phyloP scores from a whole-genome alignment of 2,329 filamentous ascomycete species.

The Colletotrichum scovillei region DNA sequence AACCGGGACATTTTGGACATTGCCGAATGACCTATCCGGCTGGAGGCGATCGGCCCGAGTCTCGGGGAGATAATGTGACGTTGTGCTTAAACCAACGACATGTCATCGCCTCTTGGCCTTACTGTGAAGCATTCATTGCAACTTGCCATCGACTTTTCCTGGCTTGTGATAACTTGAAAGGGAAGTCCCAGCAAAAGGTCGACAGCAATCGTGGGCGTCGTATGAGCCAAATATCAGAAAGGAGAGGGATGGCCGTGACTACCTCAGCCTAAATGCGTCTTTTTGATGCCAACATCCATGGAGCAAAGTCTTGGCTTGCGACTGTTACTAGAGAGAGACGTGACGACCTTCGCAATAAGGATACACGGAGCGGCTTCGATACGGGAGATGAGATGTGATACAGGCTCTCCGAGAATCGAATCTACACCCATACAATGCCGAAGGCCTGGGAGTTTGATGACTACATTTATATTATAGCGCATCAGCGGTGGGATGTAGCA shows the following conservation, averaged over 20 bases:
- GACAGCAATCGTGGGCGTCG: too few species aligned
- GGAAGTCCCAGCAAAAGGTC: too few species aligned
- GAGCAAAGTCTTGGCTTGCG: not conserved
- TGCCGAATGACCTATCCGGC: not conserved
- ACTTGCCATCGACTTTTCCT: not conserved
- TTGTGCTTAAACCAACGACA: conserved; percentile 25
- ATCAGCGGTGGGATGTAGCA: too few species aligned
- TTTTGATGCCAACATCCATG: not conserved
- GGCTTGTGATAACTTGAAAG: too few species aligned
- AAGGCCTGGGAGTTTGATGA: not conserved
- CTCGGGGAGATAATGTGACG: conserved; percentile 5
- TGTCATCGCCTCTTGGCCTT: not conserved
- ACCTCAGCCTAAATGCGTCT: not conserved
- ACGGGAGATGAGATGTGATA: too few species aligned
- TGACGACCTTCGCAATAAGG: not conserved
- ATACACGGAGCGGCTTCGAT: not conserved
- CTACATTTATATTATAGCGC: too few species aligned
- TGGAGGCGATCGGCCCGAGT: conserved; percentile 4
- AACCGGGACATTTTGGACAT: not conserved
- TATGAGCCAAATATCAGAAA: too few species aligned
- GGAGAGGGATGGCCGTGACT: too few species aligned
- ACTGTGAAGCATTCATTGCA: not conserved
- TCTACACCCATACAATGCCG: not conserved
- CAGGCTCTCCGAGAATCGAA: too few species aligned
- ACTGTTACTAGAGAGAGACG: not conserved